phyloP scores from a whole-genome alignment of 192 early-diverging fungal species.

The Kappamyces sp. region DNA sequence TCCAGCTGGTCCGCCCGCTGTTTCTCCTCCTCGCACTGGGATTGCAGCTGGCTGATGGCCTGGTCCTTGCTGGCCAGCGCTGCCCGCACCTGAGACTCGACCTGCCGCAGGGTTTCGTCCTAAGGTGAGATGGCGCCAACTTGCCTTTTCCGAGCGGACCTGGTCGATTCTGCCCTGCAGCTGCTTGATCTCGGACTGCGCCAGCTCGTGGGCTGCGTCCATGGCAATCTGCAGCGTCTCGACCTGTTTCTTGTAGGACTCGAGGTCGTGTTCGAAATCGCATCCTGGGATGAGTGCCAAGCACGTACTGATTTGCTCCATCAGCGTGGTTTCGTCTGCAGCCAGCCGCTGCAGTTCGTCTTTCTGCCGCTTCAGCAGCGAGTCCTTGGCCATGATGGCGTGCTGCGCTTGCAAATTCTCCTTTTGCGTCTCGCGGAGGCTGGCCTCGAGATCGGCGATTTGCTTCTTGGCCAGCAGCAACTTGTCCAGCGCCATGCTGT shows the following conservation, averaged over 20 bases:
- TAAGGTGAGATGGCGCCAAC: slow-evolving; percentile 16
- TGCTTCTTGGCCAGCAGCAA: slow-evolving; percentile 30
- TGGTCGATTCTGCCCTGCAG: slow-evolving; percentile 23
- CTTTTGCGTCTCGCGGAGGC: slow-evolving; percentile 35
- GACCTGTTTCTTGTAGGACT: slow-evolving; percentile 21
- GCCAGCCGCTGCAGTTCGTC: slow-evolving; percentile 36
- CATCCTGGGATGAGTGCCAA: slow-evolving; percentile 15
- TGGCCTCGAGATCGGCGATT: slow-evolving; percentile 22
- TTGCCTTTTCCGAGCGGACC: slow-evolving; percentile 41
- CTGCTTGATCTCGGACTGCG: slow-evolving; percentile 13
- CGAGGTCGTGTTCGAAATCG: slow-evolving; percentile 29
- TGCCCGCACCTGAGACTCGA: slow-evolving; percentile 40
- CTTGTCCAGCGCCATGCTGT: slow-evolving; percentile 46
- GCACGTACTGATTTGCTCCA: slow-evolving; percentile 24
- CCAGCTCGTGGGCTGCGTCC: slow-evolving; percentile 17
- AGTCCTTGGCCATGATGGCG: slow-evolving; percentile 31
- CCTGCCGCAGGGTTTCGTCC: slow-evolving; percentile 33
- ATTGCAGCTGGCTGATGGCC: slow-evolving; percentile 25
- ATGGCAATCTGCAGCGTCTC: slow-evolving; percentile 19
- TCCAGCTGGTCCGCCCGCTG: slow-evolving; percentile 36
- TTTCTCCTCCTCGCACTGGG: slow-evolving; percentile 35
- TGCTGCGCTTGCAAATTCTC: slow-evolving; percentile 39
- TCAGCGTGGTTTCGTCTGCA: slow-evolving; percentile 36
- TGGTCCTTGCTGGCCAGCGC: slow-evolving; percentile 41
- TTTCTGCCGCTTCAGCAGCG: slow-evolving; percentile 36